Percentiles rank a stretch among this genome's conserved stretches.
Conservation (phyloP, 2,329 filamentous ascomycete genomes). For the Sordariomycetes sp. region DNA sequence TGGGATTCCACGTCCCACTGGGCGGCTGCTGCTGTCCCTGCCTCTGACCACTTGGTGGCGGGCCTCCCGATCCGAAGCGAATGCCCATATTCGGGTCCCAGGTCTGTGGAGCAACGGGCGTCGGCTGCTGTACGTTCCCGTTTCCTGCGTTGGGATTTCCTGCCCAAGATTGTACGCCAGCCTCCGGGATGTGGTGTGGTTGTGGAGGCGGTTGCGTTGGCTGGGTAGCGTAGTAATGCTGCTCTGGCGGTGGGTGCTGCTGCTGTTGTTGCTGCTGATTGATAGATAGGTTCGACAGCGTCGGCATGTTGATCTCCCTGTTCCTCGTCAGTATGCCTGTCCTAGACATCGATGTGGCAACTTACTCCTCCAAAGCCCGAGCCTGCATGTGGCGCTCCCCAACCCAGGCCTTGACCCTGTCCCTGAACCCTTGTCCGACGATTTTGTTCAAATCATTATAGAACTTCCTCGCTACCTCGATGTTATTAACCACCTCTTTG, state of each 20-base stretch:
- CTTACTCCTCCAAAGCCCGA: slow-evolving; percentile 65
- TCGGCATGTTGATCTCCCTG: slow-evolving; percentile 44
- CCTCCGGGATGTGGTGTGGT: slow-evolving; percentile 28
- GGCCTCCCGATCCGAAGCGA: slow-evolving; percentile 41
- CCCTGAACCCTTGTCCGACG: slow-evolving; percentile 68
- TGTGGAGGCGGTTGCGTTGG: slow-evolving; percentile 8
- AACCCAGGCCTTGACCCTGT: slow-evolving; percentile 68
- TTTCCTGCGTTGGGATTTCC: slow-evolving; percentile 24
- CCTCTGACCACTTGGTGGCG: background rate
- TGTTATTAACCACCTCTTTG: slow-evolving; percentile 87
- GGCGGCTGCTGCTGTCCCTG: background rate
- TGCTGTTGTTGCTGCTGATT: slow-evolving; percentile 17
- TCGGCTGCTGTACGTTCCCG: slow-evolving; percentile 46
- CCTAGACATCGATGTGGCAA: slow-evolving; percentile 3
- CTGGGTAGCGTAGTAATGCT: slow-evolving; percentile 13
- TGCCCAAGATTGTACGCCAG: slow-evolving; percentile 50
- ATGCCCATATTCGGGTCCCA: slow-evolving; percentile 81
- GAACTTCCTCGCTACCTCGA: slow-evolving; percentile 88
- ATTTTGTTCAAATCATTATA: slow-evolving; percentile 94
- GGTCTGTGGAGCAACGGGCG: slow-evolving; percentile 41
- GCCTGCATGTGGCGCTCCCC: slow-evolving; percentile 76
- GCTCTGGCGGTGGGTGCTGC: slow-evolving; percentile 6
- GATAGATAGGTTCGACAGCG: slow-evolving; percentile 33
- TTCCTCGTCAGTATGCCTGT: background rate
- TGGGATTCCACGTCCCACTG: slow-evolving; percentile 63